Conservation (phyloP, 2,329 filamentous ascomycete genomes). For the Pezicula rhizophila region DNA sequence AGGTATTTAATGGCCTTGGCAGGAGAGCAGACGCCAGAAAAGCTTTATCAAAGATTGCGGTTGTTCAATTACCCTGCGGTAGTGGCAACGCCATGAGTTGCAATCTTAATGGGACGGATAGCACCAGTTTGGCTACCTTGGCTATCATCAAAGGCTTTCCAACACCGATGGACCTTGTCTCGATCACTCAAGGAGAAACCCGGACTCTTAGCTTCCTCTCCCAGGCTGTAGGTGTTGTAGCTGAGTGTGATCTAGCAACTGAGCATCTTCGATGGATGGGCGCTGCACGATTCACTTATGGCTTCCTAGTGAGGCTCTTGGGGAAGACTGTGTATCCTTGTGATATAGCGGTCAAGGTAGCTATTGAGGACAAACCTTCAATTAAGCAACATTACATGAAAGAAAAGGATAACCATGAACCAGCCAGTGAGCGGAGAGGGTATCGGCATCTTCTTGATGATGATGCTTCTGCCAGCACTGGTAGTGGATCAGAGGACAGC, state of each 20-base stretch:
- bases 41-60: constrained; percentile 71
- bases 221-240: constrained; percentile 82
- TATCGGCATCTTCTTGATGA: constrained; percentile 25
- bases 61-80: constrained; percentile 85
- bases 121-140: constrained; percentile 69
- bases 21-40: constrained; percentile 67
- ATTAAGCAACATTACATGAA: constrained; percentile 69
- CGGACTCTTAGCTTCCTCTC: constrained; percentile 83
- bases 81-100: constrained; percentile 91
- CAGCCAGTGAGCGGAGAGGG: constrained; percentile 21
- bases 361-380: constrained; percentile 65
- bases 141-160: constrained; percentile 80
- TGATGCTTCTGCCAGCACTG: constrained; percentile 24
- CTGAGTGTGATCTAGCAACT: constrained; percentile 83
- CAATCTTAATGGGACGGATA: constrained; percentile 79
- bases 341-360: constrained; percentile 80
- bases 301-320: constrained; percentile 71
- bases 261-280: constrained; percentile 95
- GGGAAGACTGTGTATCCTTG: constrained; percentile 78
- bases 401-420: constrained; percentile 29
- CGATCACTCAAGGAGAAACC: constrained; percentile 73
- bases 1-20: constrained; percentile 89
- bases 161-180: constrained; percentile 80
- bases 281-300: constrained; percentile 74
- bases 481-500: constrained; percentile 33